These are phyloP conservation scores for Fusarium sp. DNA, from an alignment of 2,329 filamentous ascomycete genomes.

Conservation along the genomic window DNA sequence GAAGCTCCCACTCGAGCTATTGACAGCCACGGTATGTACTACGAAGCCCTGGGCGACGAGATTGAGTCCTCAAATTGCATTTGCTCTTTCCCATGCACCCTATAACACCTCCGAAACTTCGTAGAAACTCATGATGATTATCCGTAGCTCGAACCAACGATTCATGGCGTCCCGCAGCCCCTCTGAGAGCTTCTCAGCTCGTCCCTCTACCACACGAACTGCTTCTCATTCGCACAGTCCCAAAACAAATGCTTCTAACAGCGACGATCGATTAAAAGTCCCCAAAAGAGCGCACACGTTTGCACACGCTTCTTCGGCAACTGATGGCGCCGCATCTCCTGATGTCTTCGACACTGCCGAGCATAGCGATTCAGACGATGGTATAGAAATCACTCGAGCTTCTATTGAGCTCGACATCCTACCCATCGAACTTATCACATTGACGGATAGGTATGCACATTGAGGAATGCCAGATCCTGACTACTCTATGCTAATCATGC, in stretches of 20 bases:
- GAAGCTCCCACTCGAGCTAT: conserved; percentile 26
- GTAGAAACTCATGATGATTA: conserved; percentile 47
- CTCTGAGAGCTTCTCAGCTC: conserved; percentile 47
- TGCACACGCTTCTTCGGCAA: conserved; percentile 54
- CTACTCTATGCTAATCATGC: conserved; percentile 23
- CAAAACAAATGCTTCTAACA: conserved; percentile 44
- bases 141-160: conserved; percentile 44
- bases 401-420: conserved; percentile 87
- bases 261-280: conserved; percentile 50
- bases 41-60: conserved; percentile 11
- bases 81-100: background rate
- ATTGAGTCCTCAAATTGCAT: background rate
- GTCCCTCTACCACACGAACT: conserved; percentile 48
- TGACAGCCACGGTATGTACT: conserved; percentile 37
- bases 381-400: conserved; percentile 60
- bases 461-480: background rate
- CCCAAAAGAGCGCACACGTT: conserved; percentile 63
- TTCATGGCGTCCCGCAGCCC: conserved; percentile 53
- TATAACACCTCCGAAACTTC: conserved; percentile 2
- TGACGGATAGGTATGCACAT: conserved; percentile 82
- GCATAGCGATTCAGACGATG: conserved; percentile 59
- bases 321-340: conserved; percentile 49
- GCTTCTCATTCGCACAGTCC: conserved; percentile 48
- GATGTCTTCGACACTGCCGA: conserved; percentile 65
- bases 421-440: conserved; percentile 90